Base-by-base conservation (phyloP, 768 basidiomycete genomes). In the Cystobasidium ongulense region DNA sequence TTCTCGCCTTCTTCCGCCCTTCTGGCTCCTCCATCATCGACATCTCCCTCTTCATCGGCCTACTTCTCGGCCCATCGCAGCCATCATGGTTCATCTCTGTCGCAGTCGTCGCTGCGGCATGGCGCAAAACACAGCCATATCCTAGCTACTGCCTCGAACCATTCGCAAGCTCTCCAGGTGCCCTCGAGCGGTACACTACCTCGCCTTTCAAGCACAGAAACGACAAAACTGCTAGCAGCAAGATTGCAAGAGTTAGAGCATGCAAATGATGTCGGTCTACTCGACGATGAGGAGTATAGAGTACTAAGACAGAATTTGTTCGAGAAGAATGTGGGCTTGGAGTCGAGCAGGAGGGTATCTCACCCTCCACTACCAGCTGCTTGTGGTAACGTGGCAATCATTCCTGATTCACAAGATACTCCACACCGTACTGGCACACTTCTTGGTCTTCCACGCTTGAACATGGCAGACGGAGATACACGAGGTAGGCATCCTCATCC, bases 211-310 rank as follows among this genome's bases (percentile, higher is more conserved):
- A 25, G 38, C 7, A 2, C 15, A 25, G 38, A 64, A 25, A 38
- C 63, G 7, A 59, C 61, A 4, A 54, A 75, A 53, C 8, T 17
- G 15, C 74, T 78, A 21, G 77, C 77, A 10, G 53, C 31, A 1
- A n/a, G 75, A 11, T 38, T 79, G 39, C 75, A 78, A 36, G 77
- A 78, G 57, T 73, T 79, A 1, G 72, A 76, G 1, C 62, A 72
- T 25, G 74, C 77, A 5, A 43, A 78, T 25, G 74, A 64, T 3
- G 75, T 77, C 13, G 78, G 78, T 0, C 38, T 79, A 13, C 63
- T 79, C 7, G 78, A 77, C 31, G 77, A 78, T 21, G 74, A 76
- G 23, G 77, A 77, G 66, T 79, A 79, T 53, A 50, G 78, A 5
- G 27, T 76, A 18, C 41, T 79, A 8, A 61, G 77, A 35, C 25